Evolutionary conservation across 179 eudicot species (phyloP), one percentile per base, ranked within the genome.

Genomic region (Patellifolia procumbens): DNA sequence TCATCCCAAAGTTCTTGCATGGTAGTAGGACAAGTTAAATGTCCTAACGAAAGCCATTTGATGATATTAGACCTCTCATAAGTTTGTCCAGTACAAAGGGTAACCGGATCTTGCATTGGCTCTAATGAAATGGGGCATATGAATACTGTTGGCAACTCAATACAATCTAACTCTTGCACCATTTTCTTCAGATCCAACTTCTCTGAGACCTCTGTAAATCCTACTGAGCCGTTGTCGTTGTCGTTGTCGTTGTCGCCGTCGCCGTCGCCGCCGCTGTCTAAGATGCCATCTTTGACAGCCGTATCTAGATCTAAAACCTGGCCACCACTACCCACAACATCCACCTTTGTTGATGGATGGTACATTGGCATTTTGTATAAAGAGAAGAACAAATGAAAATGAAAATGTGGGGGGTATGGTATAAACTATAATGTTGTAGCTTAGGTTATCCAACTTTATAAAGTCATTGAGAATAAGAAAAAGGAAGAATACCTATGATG

Each of bases 1-100:
- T 89, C 91, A 79, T 93, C 98, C 98, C 98, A 93, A n/a, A 93
- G 90, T 81, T 93, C 97, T 76, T 91, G 97, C 92, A 91, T 86
- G 65, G 98, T 93, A 7, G 97, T 94, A 70, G 98, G 98, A 72
- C 98, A 94, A 72, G 92, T 94, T 52, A 82, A 83, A 77, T 90
- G 97, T 45, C 98, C 97, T 69, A 94, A 68, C 60, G 84, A 82
- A 20, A 90, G 85, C 98, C 98, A 94, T 82, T 92, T 94, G 68
- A 89, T 86, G 8, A 94, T 94, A 73, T 94, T 94, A 39, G 85
- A 85, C 76, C 91, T 85, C 83, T 94, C 98, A 55, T 94, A 94
- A 13, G 98, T 94, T 80, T 94, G 98, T 0, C 98, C 98, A 2
- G 98, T 94, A 64, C 98, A 94, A 64, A 94, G 92, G 7, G 97